Evolutionary conservation across 306 rosid species (phyloP).

Genomic region (Ormosia semicastrata): DNA sequence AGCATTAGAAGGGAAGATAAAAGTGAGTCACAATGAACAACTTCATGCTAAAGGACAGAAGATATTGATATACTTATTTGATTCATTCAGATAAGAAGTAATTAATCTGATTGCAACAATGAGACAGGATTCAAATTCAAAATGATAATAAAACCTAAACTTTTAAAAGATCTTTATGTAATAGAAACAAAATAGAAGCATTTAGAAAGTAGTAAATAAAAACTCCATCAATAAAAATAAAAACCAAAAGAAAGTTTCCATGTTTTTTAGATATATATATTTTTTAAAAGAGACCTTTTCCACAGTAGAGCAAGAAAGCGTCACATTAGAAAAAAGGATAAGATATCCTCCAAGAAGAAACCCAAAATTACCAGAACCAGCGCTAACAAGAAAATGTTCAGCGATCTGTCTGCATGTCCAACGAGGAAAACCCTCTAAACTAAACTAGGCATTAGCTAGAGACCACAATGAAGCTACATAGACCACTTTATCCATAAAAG

Average conservation of each 20-base stretch:
- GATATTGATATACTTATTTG: neutral
- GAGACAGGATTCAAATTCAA: neutral
- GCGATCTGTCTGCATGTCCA: neutral
- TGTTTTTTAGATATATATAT: too few relatives aligned
- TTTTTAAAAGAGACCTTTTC: neutral
- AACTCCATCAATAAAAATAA: neutral
- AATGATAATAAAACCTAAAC: neutral
- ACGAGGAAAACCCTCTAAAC: neutral
- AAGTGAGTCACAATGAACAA: neutral
- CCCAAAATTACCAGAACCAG: neutral
- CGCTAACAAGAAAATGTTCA: too few relatives aligned
- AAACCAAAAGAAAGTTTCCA: neutral
- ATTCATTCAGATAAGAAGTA: neutral
- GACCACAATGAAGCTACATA: too few relatives aligned
- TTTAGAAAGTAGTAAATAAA: neutral
- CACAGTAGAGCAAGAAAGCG: neutral
- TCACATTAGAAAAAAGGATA: neutral
- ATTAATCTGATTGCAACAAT: neutral
- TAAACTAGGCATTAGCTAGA: neutral
- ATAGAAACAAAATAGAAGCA: neutral
- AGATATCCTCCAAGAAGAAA: neutral
- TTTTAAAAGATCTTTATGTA: neutral
- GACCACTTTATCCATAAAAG: neutral
- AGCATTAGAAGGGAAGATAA: neutral
- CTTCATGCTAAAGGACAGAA: neutral